Conservation (phyloP, 225 moss, liverwort and hornwort genomes). For the Polytrichum formosum region DNA sequence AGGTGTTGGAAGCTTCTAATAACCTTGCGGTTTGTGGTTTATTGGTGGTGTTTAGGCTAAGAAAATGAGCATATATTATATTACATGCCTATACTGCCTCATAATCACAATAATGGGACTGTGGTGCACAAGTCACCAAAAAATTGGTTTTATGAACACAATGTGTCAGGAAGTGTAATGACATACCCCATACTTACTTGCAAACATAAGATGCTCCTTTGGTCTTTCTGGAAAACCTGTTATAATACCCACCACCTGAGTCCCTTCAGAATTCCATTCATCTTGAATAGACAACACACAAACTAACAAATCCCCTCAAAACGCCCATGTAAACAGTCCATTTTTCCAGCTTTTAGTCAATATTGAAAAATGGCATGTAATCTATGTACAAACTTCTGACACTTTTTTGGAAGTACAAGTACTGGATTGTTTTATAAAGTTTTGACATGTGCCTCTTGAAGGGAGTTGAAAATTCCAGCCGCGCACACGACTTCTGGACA, state of each 20-base stretch:
- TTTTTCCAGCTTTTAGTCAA: not conserved
- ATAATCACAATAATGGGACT: not conserved
- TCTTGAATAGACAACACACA: not conserved
- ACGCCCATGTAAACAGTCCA: not conserved
- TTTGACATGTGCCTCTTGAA: not conserved
- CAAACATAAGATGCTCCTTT: constrained; percentile 60
- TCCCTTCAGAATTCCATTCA: constrained; percentile 4
- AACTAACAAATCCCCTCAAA: not conserved
- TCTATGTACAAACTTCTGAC: constrained; percentile 6
- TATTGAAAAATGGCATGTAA: constrained; percentile 1
- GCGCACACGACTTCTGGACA: not conserved
- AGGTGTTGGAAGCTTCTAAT: too few relatives aligned
- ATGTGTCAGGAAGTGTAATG: constrained; percentile 3
- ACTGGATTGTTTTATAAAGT: not conserved
- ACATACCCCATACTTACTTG: constrained; percentile 65
- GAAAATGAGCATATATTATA: not conserved
- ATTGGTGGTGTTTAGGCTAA: not conserved
- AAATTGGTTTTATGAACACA: constrained; percentile 7
- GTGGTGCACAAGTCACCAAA: constrained; percentile 3
- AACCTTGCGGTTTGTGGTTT: too few relatives aligned
- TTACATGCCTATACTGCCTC: not conserved
- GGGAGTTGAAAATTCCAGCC: constrained; percentile 15
- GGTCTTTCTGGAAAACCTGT: constrained; percentile 49
- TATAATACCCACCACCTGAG: constrained; percentile 3
- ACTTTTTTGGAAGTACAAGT: not conserved